Percentiles rank a stretch among this genome's conserved stretches.
phyloP scores from a whole-genome alignment of 2,329 filamentous ascomycete species.

The Chrysosporium queenslandicum region DNA sequence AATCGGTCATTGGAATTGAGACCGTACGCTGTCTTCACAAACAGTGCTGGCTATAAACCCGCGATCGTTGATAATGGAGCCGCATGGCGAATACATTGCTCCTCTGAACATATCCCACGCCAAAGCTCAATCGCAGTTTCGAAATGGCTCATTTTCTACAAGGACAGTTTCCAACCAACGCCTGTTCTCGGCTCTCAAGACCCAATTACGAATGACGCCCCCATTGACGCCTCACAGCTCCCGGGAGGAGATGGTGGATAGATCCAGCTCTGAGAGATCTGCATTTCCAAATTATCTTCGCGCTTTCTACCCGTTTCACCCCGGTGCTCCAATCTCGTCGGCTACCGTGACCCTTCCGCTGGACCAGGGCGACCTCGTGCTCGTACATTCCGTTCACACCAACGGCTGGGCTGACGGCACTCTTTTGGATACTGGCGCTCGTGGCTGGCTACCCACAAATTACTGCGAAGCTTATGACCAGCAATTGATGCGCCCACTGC shows the following conservation, averaged over 20 bases:
- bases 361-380: conserved; percentile 79
- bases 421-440: conserved; percentile 68
- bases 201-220: conserved; percentile 57
- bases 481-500: conserved; percentile 69
- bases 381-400: conserved; percentile 93
- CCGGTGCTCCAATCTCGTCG: conserved; percentile 64
- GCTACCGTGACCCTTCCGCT: conserved; percentile 81
- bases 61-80: conserved; percentile 13
- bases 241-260: conserved; percentile 44
- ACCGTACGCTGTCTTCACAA: background rate
- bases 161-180: conserved; percentile 12
- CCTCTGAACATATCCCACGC: conserved; percentile 16
- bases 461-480: conserved; percentile 95
- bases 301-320: conserved; percentile 87
- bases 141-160: conserved; percentile 9
- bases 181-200: conserved; percentile 16
- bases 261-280: conserved; percentile 42
- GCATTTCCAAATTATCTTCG: conserved; percentile 91
- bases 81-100: conserved; percentile 14
- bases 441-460: conserved; percentile 95
- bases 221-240: conserved; percentile 62
- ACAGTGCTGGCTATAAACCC: background rate
- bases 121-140: conserved; percentile 4
- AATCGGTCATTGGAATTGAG: conserved; percentile 1
- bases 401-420: conserved; percentile 99